These are phyloP conservation scores for Phylloporus sp. DNA, from an alignment of 768 basidiomycete genomes.

Conservation along the genomic window DNA sequence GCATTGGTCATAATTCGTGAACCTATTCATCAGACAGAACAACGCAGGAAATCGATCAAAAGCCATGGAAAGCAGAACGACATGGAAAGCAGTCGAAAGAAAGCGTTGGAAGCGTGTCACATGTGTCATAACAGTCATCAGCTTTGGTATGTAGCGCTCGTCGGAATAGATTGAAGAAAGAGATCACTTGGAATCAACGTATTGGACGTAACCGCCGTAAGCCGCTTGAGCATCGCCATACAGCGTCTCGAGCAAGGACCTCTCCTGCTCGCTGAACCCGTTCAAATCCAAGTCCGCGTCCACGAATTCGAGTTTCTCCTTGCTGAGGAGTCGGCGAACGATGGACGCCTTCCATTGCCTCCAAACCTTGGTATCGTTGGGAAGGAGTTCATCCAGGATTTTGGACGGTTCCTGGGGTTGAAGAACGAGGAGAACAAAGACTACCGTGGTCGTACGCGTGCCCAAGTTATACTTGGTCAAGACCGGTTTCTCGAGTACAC, in stretches of 20 bases:
- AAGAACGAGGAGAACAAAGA: constrained; percentile 23
- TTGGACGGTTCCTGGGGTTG: constrained; percentile 17
- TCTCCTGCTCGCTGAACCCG: constrained; percentile 15
- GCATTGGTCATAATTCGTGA: no score
- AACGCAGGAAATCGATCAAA: no score
- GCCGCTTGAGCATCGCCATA: constrained; percentile 22
- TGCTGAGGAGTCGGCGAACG: constrained; percentile 10
- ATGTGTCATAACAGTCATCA: background rate
- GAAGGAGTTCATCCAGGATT: constrained; percentile 22
- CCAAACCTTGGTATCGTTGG: constrained; percentile 27
- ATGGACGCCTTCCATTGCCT: constrained; percentile 23
- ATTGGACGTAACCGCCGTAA: constrained; percentile 20
- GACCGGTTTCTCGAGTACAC: constrained; percentile 12
- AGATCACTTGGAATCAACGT: constrained; percentile 7
- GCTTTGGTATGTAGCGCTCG: no score
- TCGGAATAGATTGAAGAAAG: background rate
- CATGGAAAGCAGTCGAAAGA: background rate
- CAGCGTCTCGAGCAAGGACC: constrained; percentile 19
- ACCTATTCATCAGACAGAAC: no score
- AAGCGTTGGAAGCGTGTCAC: background rate
- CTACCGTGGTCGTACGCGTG: no score
- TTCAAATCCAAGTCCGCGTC: constrained; percentile 20
- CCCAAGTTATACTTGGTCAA: constrained; percentile 22
- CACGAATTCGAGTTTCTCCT: constrained; percentile 23
- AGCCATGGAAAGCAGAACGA: background rate